Conservation (phyloP, 2,329 filamentous ascomycete genomes). For the Microsporum canis region DNA sequence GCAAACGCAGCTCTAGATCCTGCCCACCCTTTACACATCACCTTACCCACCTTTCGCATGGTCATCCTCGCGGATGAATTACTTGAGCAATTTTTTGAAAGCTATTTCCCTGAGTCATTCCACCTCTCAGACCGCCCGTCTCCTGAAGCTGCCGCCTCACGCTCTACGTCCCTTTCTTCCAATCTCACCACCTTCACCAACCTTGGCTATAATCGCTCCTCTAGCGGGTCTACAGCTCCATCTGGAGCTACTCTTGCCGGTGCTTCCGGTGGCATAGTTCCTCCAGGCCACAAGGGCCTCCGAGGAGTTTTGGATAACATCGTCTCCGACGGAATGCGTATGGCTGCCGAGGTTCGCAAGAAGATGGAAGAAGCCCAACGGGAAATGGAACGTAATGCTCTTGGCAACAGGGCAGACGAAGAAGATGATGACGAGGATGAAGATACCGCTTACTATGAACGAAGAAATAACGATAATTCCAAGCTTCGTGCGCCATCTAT, state of each 20-base stretch:
- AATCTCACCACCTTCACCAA: conserved; percentile 79
- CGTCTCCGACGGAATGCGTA: conserved; percentile 91
- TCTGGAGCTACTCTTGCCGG: conserved; percentile 35
- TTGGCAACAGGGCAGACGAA: conserved; percentile 59
- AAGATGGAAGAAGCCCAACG: conserved; percentile 92
- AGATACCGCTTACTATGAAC: conserved; percentile 32
- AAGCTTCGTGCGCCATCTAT: conserved; percentile 21
- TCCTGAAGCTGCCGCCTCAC: conserved; percentile 32
- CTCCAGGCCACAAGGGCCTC: conserved; percentile 61
- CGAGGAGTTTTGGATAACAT: conserved; percentile 94
- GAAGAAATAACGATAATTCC: conserved; percentile 14
- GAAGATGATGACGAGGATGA: conserved; percentile 48
- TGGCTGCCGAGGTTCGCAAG: conserved; percentile 80
- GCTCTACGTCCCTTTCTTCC: conserved; percentile 44
- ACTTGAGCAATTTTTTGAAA: conserved; percentile 94
- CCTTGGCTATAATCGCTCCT: conserved; percentile 43
- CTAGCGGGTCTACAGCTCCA: conserved; percentile 25
- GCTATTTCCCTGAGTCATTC: conserved; percentile 87
- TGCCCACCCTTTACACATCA: conserved; percentile 86
- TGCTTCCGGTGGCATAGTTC: conserved; percentile 49
- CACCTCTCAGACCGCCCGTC: conserved; percentile 58
- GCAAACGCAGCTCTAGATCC: conserved; percentile 89
- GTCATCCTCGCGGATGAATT: conserved; percentile 92
- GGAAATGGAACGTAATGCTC: conserved; percentile 73
- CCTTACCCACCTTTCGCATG: conserved; percentile 96